Evolutionary conservation across 768 basidiomycete genomes (phyloP), one percentile per base, ranked within the genome.

Genomic region (Boletus patriciae): DNA sequence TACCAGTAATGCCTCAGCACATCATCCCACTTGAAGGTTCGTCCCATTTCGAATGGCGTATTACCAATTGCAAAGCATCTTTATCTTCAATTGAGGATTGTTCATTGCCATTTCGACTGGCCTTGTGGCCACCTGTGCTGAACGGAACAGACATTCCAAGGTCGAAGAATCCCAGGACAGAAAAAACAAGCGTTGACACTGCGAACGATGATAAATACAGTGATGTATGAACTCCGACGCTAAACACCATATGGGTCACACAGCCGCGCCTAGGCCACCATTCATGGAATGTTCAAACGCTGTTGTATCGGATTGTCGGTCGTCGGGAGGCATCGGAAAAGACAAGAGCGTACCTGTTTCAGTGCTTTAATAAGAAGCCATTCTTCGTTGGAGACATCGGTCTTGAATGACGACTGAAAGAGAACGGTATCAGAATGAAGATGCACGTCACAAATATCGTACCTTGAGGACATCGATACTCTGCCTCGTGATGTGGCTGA

Each of bases 401-500:
- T 79, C 76, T 92, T 88, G 79, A 98, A 98, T 18, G 87, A 85
- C 29, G 80, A 79, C 93, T 95, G 61, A 25, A 65, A 50, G 57
- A 45, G n/a, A 19, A 21, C 12, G 3, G 27, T 31, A 45, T 63
- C 55, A 64, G 54, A 50, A 47, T 27, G 51, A 40, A 56, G 25
- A 50, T 34, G 36, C 31, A 25, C 40, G 25, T n/a, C 21, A 37
- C 53, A 18, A 21, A 41, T 47, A 8, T 53, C 65, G 37, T 65
- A 90, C 87, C 89, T 98, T 98, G 44, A 98, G 80, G 10, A 95
- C 91, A 72, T 98, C 97, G 61, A 99, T 98, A 64, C 92, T 94
- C 72, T 88, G 86, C 46, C 96, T 84, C 34, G 92, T 90, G 69
- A 99, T 88, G 58, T 90, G 88, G 51, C 93, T 94, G 50, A 94